Percentiles rank a stretch among this genome's conserved stretches.
These are phyloP conservation scores for Fusarium guadeloupense DNA, from an alignment of 2,329 filamentous ascomycete genomes.

Conservation along the genomic window DNA sequence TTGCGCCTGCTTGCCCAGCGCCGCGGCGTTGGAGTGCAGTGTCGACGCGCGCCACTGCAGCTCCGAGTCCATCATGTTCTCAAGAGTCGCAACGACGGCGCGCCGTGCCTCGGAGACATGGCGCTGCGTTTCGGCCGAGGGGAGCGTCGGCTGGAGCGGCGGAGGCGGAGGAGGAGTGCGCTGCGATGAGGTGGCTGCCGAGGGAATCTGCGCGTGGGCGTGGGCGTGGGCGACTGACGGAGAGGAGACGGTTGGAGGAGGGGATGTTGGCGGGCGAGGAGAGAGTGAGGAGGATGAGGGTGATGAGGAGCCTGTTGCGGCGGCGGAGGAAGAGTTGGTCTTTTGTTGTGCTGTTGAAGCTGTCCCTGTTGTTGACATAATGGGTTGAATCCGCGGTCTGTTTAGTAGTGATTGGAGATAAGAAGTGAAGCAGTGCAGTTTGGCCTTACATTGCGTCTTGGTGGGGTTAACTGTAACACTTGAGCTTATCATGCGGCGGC, in stretches of 20 bases:
- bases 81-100: constrained; percentile 70
- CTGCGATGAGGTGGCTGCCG: constrained; percentile 6
- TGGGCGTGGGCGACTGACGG: constrained; percentile 36
- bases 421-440: constrained; percentile 20
- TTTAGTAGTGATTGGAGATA: neutral
- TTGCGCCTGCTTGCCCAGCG: constrained; percentile 73
- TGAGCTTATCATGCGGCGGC: constrained; percentile 33
- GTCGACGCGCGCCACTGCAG: constrained; percentile 73
- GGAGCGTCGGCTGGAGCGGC: constrained; percentile 50
- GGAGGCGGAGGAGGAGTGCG: constrained; percentile 28
- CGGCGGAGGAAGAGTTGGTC: constrained; percentile 10
- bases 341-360: constrained; percentile 18
- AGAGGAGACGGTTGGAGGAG: constrained; percentile 39
- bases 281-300: constrained; percentile 34
- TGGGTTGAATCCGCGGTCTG: constrained; percentile 1
- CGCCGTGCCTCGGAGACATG: constrained; percentile 66
- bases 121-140: constrained; percentile 54
- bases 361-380: constrained; percentile 19
- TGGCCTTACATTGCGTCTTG: constrained; percentile 25
- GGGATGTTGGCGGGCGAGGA: constrained; percentile 38
- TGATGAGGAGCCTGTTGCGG: constrained; percentile 28
- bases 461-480: constrained; percentile 29
- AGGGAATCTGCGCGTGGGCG: constrained; percentile 26
- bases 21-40: constrained; percentile 74
- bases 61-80: constrained; percentile 74